These are phyloP conservation scores for Bombardia bombarda DNA, from an alignment of 495 filamentous ascomycete species.

Conservation along the genomic window DNA sequence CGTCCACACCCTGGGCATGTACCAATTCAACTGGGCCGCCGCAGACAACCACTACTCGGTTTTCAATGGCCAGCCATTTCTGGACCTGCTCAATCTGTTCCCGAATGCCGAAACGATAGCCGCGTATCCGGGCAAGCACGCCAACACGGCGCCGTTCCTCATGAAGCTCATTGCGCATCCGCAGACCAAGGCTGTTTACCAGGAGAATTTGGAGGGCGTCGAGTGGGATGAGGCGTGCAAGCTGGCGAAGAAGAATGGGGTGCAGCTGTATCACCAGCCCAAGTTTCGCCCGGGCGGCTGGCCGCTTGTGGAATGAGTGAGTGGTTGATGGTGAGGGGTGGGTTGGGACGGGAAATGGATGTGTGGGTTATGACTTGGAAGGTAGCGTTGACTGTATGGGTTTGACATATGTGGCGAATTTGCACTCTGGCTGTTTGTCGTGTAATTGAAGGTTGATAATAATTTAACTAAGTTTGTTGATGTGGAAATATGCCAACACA, in stretches of 20 bases:
- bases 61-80: conserved; percentile 18
- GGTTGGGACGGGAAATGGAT: too few species aligned
- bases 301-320: background rate
- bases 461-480: too few species aligned
- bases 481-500: too few species aligned
- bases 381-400: too few species aligned
- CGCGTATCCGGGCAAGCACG: conserved; percentile 10
- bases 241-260: conserved; percentile 7
- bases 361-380: too few species aligned
- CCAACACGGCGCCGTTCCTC: conserved; percentile 1
- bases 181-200: conserved; percentile 9
- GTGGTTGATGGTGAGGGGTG: too few species aligned
- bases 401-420: too few species aligned
- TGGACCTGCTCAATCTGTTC: conserved; percentile 16
- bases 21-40: conserved; percentile 17
- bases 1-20: conserved; percentile 16
- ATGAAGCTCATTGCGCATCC: conserved; percentile 9
- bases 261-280: conserved; percentile 5
- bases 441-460: too few species aligned
- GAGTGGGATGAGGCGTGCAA: conserved; percentile 5
- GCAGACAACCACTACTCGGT: background rate
- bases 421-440: too few species aligned
- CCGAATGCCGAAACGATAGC: conserved; percentile 14
- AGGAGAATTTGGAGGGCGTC: conserved; percentile 7
- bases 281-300: background rate